Base-by-base conservation (phyloP, 306 rosid genomes). In the Glycyrrhiza uralensis region DNA sequence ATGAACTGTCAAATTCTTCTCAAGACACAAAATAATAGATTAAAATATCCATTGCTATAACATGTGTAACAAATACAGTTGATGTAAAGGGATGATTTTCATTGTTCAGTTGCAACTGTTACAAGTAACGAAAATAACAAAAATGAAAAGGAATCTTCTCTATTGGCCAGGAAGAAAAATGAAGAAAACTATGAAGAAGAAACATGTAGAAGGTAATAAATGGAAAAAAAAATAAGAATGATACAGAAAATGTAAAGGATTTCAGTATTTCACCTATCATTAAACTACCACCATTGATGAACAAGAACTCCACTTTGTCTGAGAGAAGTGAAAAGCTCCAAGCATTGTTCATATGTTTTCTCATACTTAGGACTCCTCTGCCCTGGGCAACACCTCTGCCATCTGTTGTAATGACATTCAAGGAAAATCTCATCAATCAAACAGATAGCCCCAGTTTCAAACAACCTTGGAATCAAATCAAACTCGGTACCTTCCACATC, bases 311-410 rank as follows among this genome's bases (percentile, higher is more conserved):
- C 95, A 72, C 89, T 87, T 84, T 79, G 79, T 79, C 96, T 89
- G 0, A 91, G 91, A 55, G 92, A 83, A 47, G 78, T 55, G 42
- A 87, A 86, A 38, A 94, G 84, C 44, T 91, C 82, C 87, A 89
- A 73, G 85, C 98, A 91, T 80, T 91, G 85, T 15, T 76, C 90
- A 71, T 94, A 91, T 2, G 91, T 89, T 73, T 66, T 94, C 60
- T 86, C 91, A 78, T 94, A 89, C 86, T 91, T 94, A 4, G 88
- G 24, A 78, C 98, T 94, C 79, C 97, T 89, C 84, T 91, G 75
- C 6, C 97, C 92, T 7, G 95, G 96, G 81, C 95, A 89, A 81
- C 96, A 89, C 59, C 96, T 89, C 83, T 94, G 98, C 98, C 97
- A 91, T 76, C 98, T 79, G 74, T 82, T 94, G 79, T 94, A 94